phyloP scores from a whole-genome alignment of 129 eudicot species.

The Heracleum sosnowskyi region DNA sequence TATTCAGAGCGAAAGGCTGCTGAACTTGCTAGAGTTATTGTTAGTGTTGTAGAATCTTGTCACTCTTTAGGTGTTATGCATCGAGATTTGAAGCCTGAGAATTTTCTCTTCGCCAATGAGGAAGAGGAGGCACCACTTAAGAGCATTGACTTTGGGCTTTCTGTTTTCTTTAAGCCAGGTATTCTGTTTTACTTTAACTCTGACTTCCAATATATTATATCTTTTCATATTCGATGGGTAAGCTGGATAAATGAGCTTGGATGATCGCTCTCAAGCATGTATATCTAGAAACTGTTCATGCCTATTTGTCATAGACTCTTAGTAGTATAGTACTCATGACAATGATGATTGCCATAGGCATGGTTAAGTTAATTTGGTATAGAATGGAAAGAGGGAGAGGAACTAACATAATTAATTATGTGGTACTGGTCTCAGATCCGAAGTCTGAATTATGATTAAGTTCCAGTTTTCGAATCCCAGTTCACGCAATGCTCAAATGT shows the following conservation, averaged over 20 bases:
- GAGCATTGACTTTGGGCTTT: conserved; percentile 81
- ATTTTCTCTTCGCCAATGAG: conserved; percentile 64
- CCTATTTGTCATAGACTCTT: neutral
- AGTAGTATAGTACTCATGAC: too few relatives aligned
- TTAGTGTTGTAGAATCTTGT: conserved; percentile 67
- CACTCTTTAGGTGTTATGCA: conserved; percentile 99
- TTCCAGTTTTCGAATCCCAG: neutral
- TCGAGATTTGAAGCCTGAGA: conserved; percentile 91
- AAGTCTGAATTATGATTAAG: neutral
- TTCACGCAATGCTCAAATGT: neutral
- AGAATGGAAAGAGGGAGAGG: neutral
- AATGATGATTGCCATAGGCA: neutral
- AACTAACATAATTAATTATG: neutral
- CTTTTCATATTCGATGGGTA: neutral
- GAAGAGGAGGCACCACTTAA: conserved; percentile 76
- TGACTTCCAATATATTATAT: neutral
- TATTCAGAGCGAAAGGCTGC: conserved; percentile 84
- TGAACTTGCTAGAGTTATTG: conserved; percentile 61
- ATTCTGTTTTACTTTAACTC: neutral
- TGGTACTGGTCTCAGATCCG: neutral
- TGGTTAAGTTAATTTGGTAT: neutral
- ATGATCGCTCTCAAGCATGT: neutral
- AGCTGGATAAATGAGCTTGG: neutral
- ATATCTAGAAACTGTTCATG: neutral
- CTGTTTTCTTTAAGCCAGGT: conserved; percentile 90